phyloP scores from a whole-genome alignment of 192 early-diverging fungal species.

The Linnemannia zychae region DNA sequence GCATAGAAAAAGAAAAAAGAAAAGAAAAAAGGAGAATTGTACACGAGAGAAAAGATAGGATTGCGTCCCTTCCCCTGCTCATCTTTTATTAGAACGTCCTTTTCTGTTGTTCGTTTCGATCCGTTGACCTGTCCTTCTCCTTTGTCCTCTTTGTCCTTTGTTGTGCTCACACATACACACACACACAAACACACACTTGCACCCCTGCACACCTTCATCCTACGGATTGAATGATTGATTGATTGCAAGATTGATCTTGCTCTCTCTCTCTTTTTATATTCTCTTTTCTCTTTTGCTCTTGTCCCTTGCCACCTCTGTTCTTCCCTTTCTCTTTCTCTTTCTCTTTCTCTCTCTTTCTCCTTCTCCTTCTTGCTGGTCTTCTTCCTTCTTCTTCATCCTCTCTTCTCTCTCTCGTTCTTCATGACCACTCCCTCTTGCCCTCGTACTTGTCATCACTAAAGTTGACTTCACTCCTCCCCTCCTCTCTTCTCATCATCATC shows the following conservation, averaged over 20 bases:
- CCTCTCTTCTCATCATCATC: neutral
- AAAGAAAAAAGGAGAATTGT: neutral
- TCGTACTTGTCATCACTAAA: too few relatives aligned
- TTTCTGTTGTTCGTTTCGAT: neutral
- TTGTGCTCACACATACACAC: neutral
- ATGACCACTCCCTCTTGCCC: neutral
- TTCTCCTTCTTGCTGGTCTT: neutral
- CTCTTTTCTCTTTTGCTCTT: neutral
- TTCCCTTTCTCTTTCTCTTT: neutral
- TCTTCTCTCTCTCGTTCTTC: neutral
- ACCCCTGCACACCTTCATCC: neutral
- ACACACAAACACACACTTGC: too few relatives aligned
- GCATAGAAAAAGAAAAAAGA: neutral
- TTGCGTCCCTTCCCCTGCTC: neutral
- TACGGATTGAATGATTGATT: neutral
- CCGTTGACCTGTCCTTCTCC: neutral
- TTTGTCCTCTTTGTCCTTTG: neutral
- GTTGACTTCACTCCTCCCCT: neutral
- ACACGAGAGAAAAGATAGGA: conserved; percentile 8
- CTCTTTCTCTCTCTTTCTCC: neutral
- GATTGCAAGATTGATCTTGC: neutral
- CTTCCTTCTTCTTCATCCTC: neutral
- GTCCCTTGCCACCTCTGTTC: conserved; percentile 1
- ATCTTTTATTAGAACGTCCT: neutral
- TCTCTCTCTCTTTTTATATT: neutral